Conservation (phyloP, 768 basidiomycete genomes). For the Epithele typhae region DNA sequence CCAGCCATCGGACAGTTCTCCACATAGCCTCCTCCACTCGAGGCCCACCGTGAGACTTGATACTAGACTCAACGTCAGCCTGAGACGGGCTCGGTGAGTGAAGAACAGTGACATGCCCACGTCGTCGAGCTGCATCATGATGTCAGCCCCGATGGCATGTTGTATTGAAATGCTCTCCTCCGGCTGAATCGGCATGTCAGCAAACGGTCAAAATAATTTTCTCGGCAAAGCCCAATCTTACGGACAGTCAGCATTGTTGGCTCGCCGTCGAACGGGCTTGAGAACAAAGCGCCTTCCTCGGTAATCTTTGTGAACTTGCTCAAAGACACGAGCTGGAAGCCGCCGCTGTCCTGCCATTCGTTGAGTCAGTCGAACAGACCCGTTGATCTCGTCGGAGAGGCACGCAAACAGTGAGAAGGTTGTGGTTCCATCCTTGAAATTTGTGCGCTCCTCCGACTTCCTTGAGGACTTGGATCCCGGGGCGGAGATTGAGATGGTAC, state of each 20-base stretch:
- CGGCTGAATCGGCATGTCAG: slow-evolving; percentile 44
- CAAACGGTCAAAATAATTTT: neutral
- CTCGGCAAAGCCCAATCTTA: no score
- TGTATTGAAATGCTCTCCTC: slow-evolving; percentile 91
- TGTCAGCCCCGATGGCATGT: slow-evolving; percentile 87
- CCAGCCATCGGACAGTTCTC: slow-evolving; percentile 85
- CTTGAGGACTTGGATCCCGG: slow-evolving; percentile 69
- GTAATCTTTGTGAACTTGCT: slow-evolving; percentile 84
- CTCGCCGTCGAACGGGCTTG: slow-evolving; percentile 81
- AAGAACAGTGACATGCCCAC: slow-evolving; percentile 53
- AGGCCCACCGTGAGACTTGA: slow-evolving; percentile 77
- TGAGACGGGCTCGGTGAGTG: slow-evolving; percentile 1
- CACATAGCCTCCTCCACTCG: slow-evolving; percentile 87
- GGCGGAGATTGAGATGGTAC: slow-evolving; percentile 85
- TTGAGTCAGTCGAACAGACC: neutral
- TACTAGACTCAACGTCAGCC: slow-evolving; percentile 36
- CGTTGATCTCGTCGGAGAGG: neutral
- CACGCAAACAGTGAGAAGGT: slow-evolving; percentile 66
- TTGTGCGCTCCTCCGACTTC: slow-evolving; percentile 82
- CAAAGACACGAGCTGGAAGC: slow-evolving; percentile 84
- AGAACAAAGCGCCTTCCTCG: slow-evolving; percentile 84
- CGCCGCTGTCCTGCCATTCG: slow-evolving; percentile 70
- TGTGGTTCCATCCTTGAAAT: slow-evolving; percentile 86
- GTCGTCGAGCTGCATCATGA: slow-evolving; percentile 94
- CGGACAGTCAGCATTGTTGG: slow-evolving; percentile 84